A percentile compares a stretch with the other conserved stretches of the same genome.
Conservation (phyloP, 495 filamentous ascomycete species). For the Penicillium flavigenum region DNA sequence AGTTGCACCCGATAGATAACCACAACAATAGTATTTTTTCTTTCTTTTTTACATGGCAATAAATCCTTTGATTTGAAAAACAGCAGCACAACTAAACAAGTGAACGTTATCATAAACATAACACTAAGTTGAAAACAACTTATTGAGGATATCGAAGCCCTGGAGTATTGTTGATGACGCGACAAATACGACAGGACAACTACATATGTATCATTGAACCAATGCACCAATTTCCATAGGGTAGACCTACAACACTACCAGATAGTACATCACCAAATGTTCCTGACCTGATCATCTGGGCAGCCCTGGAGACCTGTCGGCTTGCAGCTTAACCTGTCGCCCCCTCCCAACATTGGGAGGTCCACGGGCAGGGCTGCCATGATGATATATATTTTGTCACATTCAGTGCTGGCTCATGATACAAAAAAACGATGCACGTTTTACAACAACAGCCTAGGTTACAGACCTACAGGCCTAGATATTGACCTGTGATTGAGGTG, state of each 20-base stretch:
- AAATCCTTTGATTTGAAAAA: background rate
- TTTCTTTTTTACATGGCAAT: background rate
- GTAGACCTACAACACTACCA: background rate
- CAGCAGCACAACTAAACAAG: background rate
- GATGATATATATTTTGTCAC: background rate
- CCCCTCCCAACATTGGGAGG: too few species aligned
- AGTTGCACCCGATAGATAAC: background rate
- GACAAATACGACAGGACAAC: too few species aligned
- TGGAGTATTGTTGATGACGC: too few species aligned
- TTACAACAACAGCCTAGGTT: conserved; percentile 3
- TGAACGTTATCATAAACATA: background rate
- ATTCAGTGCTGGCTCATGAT: background rate
- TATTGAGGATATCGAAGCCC: background rate
- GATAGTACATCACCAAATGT: background rate
- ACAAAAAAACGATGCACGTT: background rate
- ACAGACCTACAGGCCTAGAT: background rate
- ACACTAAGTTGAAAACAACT: background rate
- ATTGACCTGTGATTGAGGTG: background rate
- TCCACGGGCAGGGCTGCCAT: background rate
- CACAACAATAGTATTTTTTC: background rate
- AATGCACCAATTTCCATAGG: background rate
- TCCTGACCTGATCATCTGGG: background rate
- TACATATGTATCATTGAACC: background rate
- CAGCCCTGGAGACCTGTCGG: too few species aligned
- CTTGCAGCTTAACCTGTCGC: background rate